Evolutionary conservation across 1,284 basidiomycete genomes (phyloP).

Genomic region (Pseudozyma tsukubaensis): DNA sequence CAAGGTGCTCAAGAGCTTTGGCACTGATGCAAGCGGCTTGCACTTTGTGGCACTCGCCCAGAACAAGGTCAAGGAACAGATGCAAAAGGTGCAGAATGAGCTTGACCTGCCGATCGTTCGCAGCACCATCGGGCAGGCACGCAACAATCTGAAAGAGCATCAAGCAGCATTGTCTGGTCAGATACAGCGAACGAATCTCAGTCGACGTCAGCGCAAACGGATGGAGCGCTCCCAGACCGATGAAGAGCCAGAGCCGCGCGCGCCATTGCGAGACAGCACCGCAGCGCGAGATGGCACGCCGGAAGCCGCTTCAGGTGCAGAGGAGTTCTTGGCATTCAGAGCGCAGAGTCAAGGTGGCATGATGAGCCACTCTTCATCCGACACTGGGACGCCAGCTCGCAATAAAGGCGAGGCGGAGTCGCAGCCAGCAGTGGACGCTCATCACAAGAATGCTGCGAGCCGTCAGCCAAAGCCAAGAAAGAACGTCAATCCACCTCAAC

Average conservation of each 20-base stretch:
- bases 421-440: constrained; percentile 2
- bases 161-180: constrained; percentile 39
- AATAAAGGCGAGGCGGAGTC: constrained; percentile 5
- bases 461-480: constrained; percentile 37
- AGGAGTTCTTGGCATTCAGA: constrained; percentile 42
- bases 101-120: constrained; percentile 56
- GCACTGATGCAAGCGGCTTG: constrained; percentile 80
- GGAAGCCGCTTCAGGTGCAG: constrained; percentile 32
- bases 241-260: constrained; percentile 25
- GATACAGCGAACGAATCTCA: constrained; percentile 36
- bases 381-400: neutral
- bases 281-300: constrained; percentile 25
- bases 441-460: constrained; percentile 3
- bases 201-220: constrained; percentile 50
- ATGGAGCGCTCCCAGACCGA: constrained; percentile 46
- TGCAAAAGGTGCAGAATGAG: constrained; percentile 56
- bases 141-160: constrained; percentile 74
- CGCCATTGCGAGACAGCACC: neutral
- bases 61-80: constrained; percentile 60
- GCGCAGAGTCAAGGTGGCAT: constrained; percentile 35
- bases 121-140: constrained; percentile 65
- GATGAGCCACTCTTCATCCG: constrained; percentile 12
- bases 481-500: constrained; percentile 63
- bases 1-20: constrained; percentile 68
- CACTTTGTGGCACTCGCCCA: constrained; percentile 82